Evolutionary conservation across 1,284 basidiomycete genomes (phyloP).

Genomic region (Somion occarium): DNA sequence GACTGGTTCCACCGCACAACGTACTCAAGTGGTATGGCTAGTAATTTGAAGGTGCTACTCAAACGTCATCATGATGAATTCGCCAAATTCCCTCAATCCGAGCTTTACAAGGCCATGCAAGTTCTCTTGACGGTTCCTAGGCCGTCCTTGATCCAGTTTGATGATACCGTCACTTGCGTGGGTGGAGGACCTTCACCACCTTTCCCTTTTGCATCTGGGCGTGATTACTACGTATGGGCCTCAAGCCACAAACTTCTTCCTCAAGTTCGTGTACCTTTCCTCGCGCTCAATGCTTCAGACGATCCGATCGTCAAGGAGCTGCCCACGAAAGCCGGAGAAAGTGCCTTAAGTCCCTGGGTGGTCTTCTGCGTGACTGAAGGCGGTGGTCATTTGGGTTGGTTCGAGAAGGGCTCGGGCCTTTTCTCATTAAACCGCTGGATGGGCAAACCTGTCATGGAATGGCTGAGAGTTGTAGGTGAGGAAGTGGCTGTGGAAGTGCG

Average conservation of each 20-base stretch:
- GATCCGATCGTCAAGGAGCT: constrained; percentile 81
- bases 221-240: constrained; percentile 82
- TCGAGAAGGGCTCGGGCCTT: constrained; percentile 49
- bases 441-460: constrained; percentile 69
- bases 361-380: constrained; percentile 70
- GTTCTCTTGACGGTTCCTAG: constrained; percentile 42
- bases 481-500: constrained; percentile 37
- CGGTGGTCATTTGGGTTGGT: constrained; percentile 97
- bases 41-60: constrained; percentile 70
- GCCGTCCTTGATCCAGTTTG: constrained; percentile 59
- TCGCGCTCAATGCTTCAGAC: constrained; percentile 86
- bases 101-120: constrained; percentile 44
- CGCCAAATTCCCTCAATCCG: constrained; percentile 44
- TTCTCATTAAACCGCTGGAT: constrained; percentile 63
- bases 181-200: constrained; percentile 76
- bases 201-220: constrained; percentile 75
- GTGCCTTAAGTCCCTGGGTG: constrained; percentile 45
- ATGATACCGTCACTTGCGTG: constrained; percentile 63
- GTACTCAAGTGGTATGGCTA: constrained; percentile 83
- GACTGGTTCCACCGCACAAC: constrained; percentile 64
- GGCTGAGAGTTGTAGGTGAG: constrained; percentile 59
- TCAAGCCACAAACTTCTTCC: constrained; percentile 49
- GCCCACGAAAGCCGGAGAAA: constrained; percentile 55
- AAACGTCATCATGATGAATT: constrained; percentile 54
- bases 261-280: constrained; percentile 63